Percentiles rank a stretch among this genome's conserved stretches.
These are phyloP conservation scores for Letharia lupina DNA, from an alignment of 495 filamentous ascomycete genomes.

Conservation along the genomic window DNA sequence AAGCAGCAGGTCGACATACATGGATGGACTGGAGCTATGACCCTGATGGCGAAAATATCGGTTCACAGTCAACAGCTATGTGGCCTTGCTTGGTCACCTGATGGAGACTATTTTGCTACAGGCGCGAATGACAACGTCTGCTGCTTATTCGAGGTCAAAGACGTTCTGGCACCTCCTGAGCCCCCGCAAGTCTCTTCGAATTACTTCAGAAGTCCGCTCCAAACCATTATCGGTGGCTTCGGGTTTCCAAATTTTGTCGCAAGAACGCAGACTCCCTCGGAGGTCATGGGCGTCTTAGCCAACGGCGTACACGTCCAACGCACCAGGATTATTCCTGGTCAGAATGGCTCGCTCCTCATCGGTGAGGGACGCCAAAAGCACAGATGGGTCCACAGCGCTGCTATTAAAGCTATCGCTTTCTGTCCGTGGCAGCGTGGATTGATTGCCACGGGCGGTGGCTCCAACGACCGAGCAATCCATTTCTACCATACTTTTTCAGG, in stretches of 20 bases:
- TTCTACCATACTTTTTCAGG: constrained; percentile 88
- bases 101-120: constrained; percentile 70
- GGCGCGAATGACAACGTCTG: constrained; percentile 91
- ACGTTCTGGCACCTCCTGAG: constrained; percentile 40
- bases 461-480: constrained; percentile 90
- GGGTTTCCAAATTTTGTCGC: constrained; percentile 18
- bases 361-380: constrained; percentile 54
- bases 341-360: constrained; percentile 24
- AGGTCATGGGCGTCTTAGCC: neutral
- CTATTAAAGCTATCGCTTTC: constrained; percentile 95
- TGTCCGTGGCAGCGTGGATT: constrained; percentile 88
- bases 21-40: constrained; percentile 71
- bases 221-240: constrained; percentile 16
- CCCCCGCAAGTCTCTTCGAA: neutral
- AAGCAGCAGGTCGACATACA: constrained; percentile 35
- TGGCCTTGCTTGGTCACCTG: constrained; percentile 77
- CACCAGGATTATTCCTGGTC: constrained; percentile 19
- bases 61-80: constrained; percentile 88
- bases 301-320: constrained; percentile 4
- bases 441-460: constrained; percentile 85
- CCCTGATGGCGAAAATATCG: constrained; percentile 62
- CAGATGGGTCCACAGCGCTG: constrained; percentile 70
- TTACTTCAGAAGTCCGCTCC: constrained; percentile 15
- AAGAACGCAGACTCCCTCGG: constrained; percentile 1
- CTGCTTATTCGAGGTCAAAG: constrained; percentile 64